Base-by-base conservation (phyloP, 2,329 filamentous ascomycete genomes). In the Paecilomyces dactylethromorphus region DNA sequence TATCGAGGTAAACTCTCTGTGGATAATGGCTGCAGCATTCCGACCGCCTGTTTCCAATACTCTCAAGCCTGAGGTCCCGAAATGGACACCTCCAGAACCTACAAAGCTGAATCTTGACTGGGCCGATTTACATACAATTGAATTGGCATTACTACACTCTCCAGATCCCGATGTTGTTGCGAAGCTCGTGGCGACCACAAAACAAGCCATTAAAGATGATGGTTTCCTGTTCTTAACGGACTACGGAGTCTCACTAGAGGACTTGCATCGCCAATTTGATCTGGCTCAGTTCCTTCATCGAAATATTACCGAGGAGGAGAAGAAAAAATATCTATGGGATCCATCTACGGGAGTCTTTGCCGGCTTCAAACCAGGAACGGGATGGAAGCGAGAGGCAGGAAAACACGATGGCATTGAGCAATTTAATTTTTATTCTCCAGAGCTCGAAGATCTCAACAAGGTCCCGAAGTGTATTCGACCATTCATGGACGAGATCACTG, bases 391-490 rank as follows among this genome's bases (percentile, higher is more conserved):
- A 53, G 67, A 77, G 45, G 74, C 71, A 1, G 79, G 77, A 1
- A 64, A 71, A 12, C 65, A 73, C 15, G 81, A 82, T 63, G 80
- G 79, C 2, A 82, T 82, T 57, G 80, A 83, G 62, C 80, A 82
- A 60, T 83, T 82, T 68, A 82, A 82, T 68, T 82, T 76, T 75
- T 82, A 82, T 69, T 76, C 72, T 24, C 66, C 66, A 0, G 79
- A 82, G 53, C 81, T 77, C 74, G 68, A 76, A 59, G 69, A 78
- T 58, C 62, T 69, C 22, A 65, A 74, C 54, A 68, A 77, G 7
- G 69, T 76, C 0, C 81, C 80, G 1, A 72, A 60, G n/a, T 82
- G 79, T 55, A 66, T 81, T 1, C 72, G 75, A 57, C 79, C 79
- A 0, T 80, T 80, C 60, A 80, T 81, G 78, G 79, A 81, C 60